These are phyloP conservation scores for Aspergillus aculeatinus DNA, from an alignment of 2,329 filamentous ascomycete species.

Conservation along the genomic window DNA sequence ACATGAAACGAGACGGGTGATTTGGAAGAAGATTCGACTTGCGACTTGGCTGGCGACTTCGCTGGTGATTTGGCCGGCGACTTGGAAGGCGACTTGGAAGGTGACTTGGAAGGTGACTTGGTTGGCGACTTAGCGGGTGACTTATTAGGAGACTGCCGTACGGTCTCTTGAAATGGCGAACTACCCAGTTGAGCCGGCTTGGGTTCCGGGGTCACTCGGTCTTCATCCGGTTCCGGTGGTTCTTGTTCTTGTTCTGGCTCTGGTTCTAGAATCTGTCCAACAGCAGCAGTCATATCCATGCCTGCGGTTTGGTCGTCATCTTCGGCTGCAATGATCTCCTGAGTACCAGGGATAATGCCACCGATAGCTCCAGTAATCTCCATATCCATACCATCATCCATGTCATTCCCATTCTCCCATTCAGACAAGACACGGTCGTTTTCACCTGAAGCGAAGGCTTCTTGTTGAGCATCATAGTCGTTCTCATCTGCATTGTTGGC, in stretches of 20 bases:
- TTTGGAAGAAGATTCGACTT: constrained; percentile 26
- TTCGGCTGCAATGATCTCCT: constrained; percentile 39
- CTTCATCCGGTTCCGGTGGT: constrained; percentile 60
- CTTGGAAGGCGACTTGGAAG: neutral
- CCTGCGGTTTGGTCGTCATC: constrained; percentile 53
- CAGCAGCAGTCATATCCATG: constrained; percentile 67
- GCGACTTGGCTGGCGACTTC: neutral
- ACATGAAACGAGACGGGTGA: constrained; percentile 32
- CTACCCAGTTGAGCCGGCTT: constrained; percentile 49
- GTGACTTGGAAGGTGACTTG: constrained; percentile 26
- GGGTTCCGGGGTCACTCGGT: constrained; percentile 44
- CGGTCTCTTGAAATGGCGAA: constrained; percentile 47
- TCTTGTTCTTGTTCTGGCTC: constrained; percentile 38
- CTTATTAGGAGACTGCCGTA: constrained; percentile 32
- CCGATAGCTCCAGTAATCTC: constrained; percentile 58
- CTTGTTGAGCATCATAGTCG: constrained; percentile 5
- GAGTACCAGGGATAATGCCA: constrained; percentile 43
- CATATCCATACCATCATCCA: constrained; percentile 50
- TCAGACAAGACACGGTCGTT: constrained; percentile 24
- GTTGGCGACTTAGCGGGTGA: constrained; percentile 8
- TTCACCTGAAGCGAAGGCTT: constrained; percentile 16
- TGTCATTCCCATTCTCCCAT: constrained; percentile 27
- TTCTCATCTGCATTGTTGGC: constrained; percentile 15
- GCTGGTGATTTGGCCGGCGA: constrained; percentile 30
- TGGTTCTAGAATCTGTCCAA: constrained; percentile 61